Evolutionary conservation across 495 filamentous ascomycete species (phyloP), one percentile per base, ranked within the genome.

Genomic region (Astrothelium macrocarpum): DNA sequence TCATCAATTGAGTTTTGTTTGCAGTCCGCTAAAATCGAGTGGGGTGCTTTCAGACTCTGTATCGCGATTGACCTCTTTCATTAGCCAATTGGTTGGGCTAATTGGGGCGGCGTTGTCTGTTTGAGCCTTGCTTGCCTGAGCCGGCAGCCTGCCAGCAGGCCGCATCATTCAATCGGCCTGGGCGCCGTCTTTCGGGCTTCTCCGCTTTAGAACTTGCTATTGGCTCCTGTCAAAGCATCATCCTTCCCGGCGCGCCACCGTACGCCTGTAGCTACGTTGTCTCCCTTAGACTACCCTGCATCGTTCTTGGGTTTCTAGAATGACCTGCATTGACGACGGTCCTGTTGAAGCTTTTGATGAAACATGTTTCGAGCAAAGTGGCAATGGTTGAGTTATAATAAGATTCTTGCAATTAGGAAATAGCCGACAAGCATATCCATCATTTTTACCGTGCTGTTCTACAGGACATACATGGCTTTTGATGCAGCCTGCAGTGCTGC

Each of bases 171-270:
- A n/a, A n/a, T 56, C 49, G 49, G 49, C 23, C 9, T 9, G 49
- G 25, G 49, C 49, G 49, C 49, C n/a, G n/a, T n/a, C n/a, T n/a
- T n/a, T 56, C 49, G 49, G 49, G 29, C 49, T 28, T 56, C 23
- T 56, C 49, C 49, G 49, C 49, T 28, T 56, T 7, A 5, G n/a
- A 18, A 20, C n/a, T 49, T 49, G 43, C 43, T 3, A 49, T 49
- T 49, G 43, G 43, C 43, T 49, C n/a, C 43, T 18, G 43, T 49
- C 11, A 5, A 39, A 20, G 43, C 43, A 49, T 39, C 5, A 39
- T 39, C 34, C 34, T 39, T 39, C 14, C 5, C n/a, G n/a, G n/a
- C n/a, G n/a, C n/a, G n/a, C n/a, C 45, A 49, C 10, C 12, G 45
- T 20, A 20, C 18, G 45, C 14, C 49, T 56, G 49, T 25, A 56